Evolutionary conservation across 2,329 filamentous ascomycete genomes (phyloP).

Genomic region (Neocatenulostroma microsporum): DNA sequence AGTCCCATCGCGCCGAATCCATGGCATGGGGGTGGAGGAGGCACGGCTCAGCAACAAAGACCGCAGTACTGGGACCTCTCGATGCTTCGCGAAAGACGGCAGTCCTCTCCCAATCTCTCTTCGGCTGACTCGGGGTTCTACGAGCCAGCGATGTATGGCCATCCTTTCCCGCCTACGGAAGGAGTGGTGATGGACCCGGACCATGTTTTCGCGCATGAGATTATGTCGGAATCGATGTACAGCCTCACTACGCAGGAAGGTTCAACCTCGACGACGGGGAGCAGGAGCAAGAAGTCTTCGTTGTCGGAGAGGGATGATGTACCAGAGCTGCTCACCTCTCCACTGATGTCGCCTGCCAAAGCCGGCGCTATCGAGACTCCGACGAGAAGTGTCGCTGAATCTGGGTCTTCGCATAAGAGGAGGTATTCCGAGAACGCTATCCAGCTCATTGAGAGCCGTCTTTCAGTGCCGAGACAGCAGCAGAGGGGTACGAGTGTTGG

Average conservation of each 20-base stretch:
- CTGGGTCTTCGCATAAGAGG: constrained; percentile 13
- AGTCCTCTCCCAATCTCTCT: no score
- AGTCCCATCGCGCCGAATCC: constrained; percentile 11
- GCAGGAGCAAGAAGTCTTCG: constrained; percentile 8
- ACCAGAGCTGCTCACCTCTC: constrained; percentile 10
- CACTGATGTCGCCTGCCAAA: constrained; percentile 10
- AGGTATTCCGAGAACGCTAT: constrained; percentile 25
- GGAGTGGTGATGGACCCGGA: constrained; percentile 10
- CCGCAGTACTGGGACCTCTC: constrained; percentile 26
- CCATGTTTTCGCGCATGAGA: constrained; percentile 20
- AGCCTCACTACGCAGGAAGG: no score
- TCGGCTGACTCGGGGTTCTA: constrained; percentile 14
- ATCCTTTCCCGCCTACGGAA: constrained; percentile 6
- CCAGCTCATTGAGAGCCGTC: constrained; percentile 15
- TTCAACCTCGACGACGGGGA: no score
- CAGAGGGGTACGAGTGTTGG: constrained; percentile 18
- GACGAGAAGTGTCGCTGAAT: constrained; percentile 2
- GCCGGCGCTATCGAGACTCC: constrained; percentile 9
- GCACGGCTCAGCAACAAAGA: not conserved
- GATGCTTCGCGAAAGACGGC: constrained; percentile 23
- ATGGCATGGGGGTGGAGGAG: no score
- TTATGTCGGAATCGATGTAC: no score
- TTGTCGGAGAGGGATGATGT: constrained; percentile 13
- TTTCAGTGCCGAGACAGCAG: constrained; percentile 8
- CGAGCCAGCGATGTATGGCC: no score